These are phyloP conservation scores for Aspergillus alliaceus DNA, from an alignment of 2,329 filamentous ascomycete species.

Conservation along the genomic window DNA sequence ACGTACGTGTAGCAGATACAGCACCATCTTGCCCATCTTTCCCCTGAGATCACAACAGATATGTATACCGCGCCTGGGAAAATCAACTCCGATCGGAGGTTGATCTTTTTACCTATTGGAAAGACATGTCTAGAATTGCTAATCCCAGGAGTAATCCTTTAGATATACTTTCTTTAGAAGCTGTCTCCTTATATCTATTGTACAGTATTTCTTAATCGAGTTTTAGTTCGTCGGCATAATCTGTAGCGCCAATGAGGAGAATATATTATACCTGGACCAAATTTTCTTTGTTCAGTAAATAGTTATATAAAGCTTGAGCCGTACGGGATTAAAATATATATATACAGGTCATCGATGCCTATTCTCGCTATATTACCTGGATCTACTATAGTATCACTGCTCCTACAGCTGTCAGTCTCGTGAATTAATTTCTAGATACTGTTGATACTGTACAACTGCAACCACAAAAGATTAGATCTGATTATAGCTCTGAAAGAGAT, in stretches of 20 bases:
- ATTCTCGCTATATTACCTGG: slow-evolving; percentile 24
- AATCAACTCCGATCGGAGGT: too few relatives aligned
- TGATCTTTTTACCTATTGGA: too few relatives aligned
- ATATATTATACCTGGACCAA: slow-evolving; percentile 17
- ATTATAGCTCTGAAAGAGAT: background rate
- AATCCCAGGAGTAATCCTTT: too few relatives aligned
- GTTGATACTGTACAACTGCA: slow-evolving; percentile 6
- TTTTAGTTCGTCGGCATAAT: slow-evolving; percentile 4
- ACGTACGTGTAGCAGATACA: too few relatives aligned
- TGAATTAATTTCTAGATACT: slow-evolving; percentile 17
- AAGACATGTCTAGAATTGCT: too few relatives aligned
- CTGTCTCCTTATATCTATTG: slow-evolving; percentile 12
- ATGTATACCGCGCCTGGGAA: too few relatives aligned
- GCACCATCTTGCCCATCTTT: too few relatives aligned
- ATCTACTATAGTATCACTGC: slow-evolving; percentile 17
- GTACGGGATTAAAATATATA: slow-evolving; percentile 26
- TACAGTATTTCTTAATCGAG: slow-evolving; percentile 6
- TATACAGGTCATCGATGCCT: slow-evolving; percentile 21
- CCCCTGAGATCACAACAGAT: too few relatives aligned
- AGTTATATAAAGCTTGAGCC: slow-evolving; percentile 19
- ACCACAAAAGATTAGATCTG: background rate
- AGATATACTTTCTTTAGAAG: background rate
- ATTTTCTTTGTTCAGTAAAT: slow-evolving; percentile 24
- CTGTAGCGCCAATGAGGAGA: slow-evolving; percentile 12
- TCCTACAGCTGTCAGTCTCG: slow-evolving; percentile 16